Evolutionary conservation across 192 early-diverging fungal species (phyloP), one percentile per base, ranked within the genome.

Genomic region (Coemansia sp.): DNA sequence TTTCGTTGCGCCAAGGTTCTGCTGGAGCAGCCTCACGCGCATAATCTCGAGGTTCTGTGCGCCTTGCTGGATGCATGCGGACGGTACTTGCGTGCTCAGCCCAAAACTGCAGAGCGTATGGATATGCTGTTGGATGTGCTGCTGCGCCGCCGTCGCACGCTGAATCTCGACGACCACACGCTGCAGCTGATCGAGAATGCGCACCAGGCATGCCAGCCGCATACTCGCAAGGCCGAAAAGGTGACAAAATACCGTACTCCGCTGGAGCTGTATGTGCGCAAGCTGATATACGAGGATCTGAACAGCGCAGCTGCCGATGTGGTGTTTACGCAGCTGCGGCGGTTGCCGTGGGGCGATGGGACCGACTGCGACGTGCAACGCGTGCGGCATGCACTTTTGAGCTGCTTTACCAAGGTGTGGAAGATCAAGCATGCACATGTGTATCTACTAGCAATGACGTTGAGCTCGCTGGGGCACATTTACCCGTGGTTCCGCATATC

Each of bases 101-200:
- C 91, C 0, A 87, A 92, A 48, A 94, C 91, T 0, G 75, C 81
- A 26, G 65, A 63, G 6, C 82, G 93, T 15, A 84, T 93, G 56
- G 40, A 47, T 14, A 56, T 85, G 82, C 58, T 99, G 42, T 55
- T 81, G 49, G 94, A 94, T 19, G 92, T 94, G n/a, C 68, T 97
- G 57, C 87, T 90, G 82, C 82, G 93, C 33, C 97, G 94, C 68
- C 92, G 92, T 45, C 84, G 81, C 3, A 86, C 85, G 14, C 83
- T 90, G 36, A 87, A 93, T 61, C 63, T 96, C 18, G 97, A 99
- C 62, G 87, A 78, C 42, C 85, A 93, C 11, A 86, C 91, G 21
- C 55, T 72, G 6, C 62, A 95, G 50, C 91, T 98, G 83, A 88
- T 99, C 28, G 96, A 98, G 36, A 97, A 97, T 57, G 94, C 94